Base-by-base conservation (phyloP, 2,329 filamentous ascomycete genomes). In the Claviceps paspali region DNA sequence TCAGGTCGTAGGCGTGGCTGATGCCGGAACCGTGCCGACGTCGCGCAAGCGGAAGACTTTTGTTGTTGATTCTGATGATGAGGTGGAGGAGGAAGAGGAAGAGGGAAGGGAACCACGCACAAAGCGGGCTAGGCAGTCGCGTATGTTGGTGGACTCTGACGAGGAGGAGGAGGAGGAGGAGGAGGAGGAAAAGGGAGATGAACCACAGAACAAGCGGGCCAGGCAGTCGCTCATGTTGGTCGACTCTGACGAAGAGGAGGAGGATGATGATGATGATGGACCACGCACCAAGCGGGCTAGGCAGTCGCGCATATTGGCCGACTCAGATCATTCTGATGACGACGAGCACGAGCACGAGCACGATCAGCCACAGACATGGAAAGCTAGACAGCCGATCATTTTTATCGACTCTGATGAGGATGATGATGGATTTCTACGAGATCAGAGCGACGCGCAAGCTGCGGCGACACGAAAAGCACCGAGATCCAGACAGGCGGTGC, bases 41-140 rank as follows among this genome's bases (percentile, higher is more conserved):
- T 43, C 47, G 8, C 44, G 46, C 5, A 58, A 56, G 30, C 49
- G 53, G 1, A 37, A 51, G 44, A 3, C 45, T 52, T 2, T 27
- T 19, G 46, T 59, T 0, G 39, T 45, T 0, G 57, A 57, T n/a
- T 56, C 55, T 2, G 33, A 29, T 38, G 17, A 35, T 0, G 56
- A 58, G 7, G 53, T 55, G 14, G 47, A 47, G 0, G 45, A 48
- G 0, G 45, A 36, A 2, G 34, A 28, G 38, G 18, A 28, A 0
- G 36, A 28, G 40, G n/a, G n/a, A n/a, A n/a, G n/a, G n/a, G n/a
- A n/a, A n/a, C 3, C 29, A 8, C 36, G 22, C 3, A 26, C 21
- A 9, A 39, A 39, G 18, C 21, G 40, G 11, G 32, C 36, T 3
- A 28, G 33, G 21, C 18, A 29, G 28, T 6, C 31, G 2, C 18